Evolutionary conservation across 495 filamentous ascomycete genomes (phyloP).

Genomic region (Usnea hakonensis): DNA sequence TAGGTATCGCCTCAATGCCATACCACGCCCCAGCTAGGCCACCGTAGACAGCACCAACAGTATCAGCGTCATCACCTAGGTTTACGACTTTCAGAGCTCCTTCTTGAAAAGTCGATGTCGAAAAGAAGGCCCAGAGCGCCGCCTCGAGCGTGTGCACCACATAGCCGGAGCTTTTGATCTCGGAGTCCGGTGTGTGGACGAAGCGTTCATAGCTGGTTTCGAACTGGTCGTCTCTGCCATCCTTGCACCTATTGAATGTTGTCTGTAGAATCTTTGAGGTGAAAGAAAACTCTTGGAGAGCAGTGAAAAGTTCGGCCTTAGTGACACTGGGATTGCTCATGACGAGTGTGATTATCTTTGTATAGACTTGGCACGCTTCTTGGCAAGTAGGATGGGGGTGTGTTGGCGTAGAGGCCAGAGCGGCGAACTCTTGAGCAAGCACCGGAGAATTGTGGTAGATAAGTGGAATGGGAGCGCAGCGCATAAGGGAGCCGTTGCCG

Average conservation of each 20-base stretch:
- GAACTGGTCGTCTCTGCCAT: background rate
- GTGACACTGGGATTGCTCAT: background rate
- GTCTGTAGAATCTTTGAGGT: background rate
- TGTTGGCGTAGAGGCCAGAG: slow-evolving; percentile 29
- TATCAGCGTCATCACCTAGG: slow-evolving; percentile 44
- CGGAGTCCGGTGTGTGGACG: slow-evolving; percentile 9
- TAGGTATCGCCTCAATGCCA: slow-evolving; percentile 32
- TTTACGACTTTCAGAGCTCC: slow-evolving; percentile 41
- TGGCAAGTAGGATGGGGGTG: slow-evolving; percentile 36
- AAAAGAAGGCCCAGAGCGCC: slow-evolving; percentile 43
- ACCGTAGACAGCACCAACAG: slow-evolving; percentile 43
- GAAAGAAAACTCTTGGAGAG: background rate
- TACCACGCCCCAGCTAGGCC: slow-evolving; percentile 42
- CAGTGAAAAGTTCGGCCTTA: slow-evolving; percentile 1
- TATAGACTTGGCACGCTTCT: slow-evolving; percentile 39
- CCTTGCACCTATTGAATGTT: slow-evolving; percentile 11
- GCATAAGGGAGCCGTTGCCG: slow-evolving; percentile 44
- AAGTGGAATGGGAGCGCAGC: slow-evolving; percentile 35
- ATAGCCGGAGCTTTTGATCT: slow-evolving; percentile 36
- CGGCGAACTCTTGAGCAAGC: slow-evolving; percentile 27
- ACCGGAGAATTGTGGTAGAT: slow-evolving; percentile 23
- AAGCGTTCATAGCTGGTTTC: slow-evolving; percentile 19
- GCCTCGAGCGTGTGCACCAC: slow-evolving; percentile 42
- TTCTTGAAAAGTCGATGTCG: slow-evolving; percentile 32
- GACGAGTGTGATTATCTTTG: slow-evolving; percentile 24